Evolutionary conservation across 2,329 filamentous ascomycete species (phyloP).

Genomic region (Monilinia vaccinii-corymbosi): DNA sequence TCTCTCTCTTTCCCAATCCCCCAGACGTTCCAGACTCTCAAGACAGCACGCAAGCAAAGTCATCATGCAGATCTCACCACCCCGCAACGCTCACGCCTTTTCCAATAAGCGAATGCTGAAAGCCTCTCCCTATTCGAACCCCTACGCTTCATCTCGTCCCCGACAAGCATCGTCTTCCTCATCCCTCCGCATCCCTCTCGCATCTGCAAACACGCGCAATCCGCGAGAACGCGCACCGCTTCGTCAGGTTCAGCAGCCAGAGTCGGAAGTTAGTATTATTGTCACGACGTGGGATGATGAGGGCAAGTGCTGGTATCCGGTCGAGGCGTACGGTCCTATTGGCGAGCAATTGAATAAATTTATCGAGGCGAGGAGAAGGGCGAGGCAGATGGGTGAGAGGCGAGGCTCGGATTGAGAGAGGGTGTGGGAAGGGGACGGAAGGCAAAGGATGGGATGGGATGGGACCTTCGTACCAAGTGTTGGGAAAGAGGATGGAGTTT

Average conservation of each 20-base stretch:
- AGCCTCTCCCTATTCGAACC: not conserved
- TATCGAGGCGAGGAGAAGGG: conserved; percentile 8
- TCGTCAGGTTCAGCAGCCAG: conserved; percentile 7
- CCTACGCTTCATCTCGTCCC: not conserved
- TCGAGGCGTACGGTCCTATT: conserved; percentile 10
- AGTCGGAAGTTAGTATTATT: conserved; percentile 12
- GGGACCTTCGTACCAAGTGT: conserved; percentile 4
- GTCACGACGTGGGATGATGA: conserved; percentile 12
- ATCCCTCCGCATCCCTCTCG: conserved; percentile 1
- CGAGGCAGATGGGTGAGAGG: conserved; percentile 1
- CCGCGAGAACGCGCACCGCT: conserved; percentile 4
- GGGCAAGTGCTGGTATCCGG: conserved; percentile 11
- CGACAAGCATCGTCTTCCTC: conserved; percentile 4
- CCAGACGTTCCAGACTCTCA: not conserved
- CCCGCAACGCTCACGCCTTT: conserved; percentile 7
- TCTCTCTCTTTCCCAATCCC: not conserved
- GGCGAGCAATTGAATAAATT: conserved; percentile 10
- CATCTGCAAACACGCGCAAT: not conserved
- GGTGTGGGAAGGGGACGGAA: no score
- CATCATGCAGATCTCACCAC: conserved; percentile 11
- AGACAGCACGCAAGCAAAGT: not conserved
- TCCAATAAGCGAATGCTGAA: conserved; percentile 7
- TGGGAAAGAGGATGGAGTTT: conserved; percentile 6
- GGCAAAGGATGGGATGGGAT: no score
- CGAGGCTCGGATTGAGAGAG: not conserved